A percentile compares a stretch with the other conserved stretches of the same genome.
These are phyloP conservation scores for Allium cepa DNA, from an alignment of 106 monocot species.

Conservation along the genomic window DNA sequence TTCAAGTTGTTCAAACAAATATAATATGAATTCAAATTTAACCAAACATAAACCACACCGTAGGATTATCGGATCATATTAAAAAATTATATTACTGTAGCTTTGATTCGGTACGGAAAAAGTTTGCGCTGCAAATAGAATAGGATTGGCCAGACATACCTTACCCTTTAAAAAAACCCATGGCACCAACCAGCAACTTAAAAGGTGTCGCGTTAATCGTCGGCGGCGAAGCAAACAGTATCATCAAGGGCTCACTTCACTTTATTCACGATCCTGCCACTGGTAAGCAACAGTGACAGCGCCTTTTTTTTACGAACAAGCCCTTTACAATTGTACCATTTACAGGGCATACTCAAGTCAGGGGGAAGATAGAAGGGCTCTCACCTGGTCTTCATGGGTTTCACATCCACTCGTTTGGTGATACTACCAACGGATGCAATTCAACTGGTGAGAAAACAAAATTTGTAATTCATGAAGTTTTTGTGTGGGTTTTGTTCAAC, in stretches of 20 bases:
- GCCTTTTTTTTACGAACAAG: too few species aligned
- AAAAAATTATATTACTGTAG: too few species aligned
- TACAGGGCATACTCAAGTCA: slow-evolving; percentile 41
- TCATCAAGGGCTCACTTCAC: slow-evolving; percentile 52
- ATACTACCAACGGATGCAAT: slow-evolving; percentile 87
- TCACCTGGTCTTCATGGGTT: slow-evolving; percentile 70
- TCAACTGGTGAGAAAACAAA: slow-evolving; percentile 46
- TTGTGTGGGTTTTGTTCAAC: too few species aligned
- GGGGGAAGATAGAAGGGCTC: slow-evolving; percentile 58
- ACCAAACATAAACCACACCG: too few species aligned
- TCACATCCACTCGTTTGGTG: slow-evolving; percentile 82
- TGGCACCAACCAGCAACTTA: slow-evolving; percentile 22
- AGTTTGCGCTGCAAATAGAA: too few species aligned
- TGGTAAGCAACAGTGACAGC: neutral
- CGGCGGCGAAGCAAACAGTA: slow-evolving; percentile 22
- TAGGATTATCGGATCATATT: too few species aligned
- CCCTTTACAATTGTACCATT: too few species aligned
- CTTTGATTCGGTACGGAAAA: too few species aligned
- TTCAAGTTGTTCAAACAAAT: too few species aligned
- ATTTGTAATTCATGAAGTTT: too few species aligned
- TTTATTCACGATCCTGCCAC: slow-evolving; percentile 50
- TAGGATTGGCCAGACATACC: too few species aligned
- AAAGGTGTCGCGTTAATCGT: slow-evolving; percentile 63
- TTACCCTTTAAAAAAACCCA: neutral
- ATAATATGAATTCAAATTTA: too few species aligned